Evolutionary conservation across 83 land plant genomes (phyloP).

Genomic region (Diphasiastrum complanatum): DNA sequence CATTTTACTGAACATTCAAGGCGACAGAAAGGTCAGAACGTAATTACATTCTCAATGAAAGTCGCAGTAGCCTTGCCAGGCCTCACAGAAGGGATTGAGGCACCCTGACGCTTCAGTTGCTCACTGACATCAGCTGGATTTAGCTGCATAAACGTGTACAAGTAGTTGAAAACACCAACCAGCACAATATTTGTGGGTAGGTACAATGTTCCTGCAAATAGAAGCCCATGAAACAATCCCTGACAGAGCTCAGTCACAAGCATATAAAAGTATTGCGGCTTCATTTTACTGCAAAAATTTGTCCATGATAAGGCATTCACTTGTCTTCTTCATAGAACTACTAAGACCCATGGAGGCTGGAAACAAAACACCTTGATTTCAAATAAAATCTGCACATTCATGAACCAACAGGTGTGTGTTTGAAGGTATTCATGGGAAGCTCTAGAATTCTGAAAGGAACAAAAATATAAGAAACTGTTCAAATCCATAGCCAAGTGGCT

Average conservation of each 20-base stretch:
- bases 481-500: no score
- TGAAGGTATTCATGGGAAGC: no score
- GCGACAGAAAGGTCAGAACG: not conserved
- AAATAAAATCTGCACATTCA: no score
- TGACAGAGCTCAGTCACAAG: not conserved
- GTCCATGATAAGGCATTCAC: no score
- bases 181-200: constrained; percentile 92
- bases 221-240: constrained; percentile 3
- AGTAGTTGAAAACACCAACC: constrained; percentile 99
- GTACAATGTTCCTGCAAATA: constrained; percentile 67
- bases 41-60: constrained; percentile 70
- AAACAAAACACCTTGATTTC: no score
- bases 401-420: no score
- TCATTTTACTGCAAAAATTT: not conserved
- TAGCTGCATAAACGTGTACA: constrained; percentile 95
- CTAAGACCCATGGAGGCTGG: no score
- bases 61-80: constrained; percentile 94
- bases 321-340: no score
- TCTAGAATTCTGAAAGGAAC: no score
- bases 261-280: not conserved
- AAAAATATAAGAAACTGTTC: no score
- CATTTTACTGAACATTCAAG: constrained; percentile 1
- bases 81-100: constrained; percentile 89
- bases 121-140: constrained; percentile 99
- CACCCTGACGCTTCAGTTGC: constrained; percentile 97